Evolutionary conservation across 345 rosid species (phyloP), one percentile per base, ranked within the genome.

Genomic region (Hevea brasiliensis): DNA sequence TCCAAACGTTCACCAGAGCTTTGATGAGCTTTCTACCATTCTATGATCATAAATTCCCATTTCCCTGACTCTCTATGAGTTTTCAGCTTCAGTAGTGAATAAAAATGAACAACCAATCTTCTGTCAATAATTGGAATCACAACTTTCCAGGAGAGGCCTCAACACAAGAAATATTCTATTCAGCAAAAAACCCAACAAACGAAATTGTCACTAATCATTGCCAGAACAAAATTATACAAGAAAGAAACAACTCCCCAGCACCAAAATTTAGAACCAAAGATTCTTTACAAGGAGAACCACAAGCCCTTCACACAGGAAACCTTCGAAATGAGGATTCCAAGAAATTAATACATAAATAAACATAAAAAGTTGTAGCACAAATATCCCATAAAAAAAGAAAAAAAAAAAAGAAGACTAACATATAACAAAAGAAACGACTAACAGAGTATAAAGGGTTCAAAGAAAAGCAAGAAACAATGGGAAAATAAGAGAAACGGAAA

Each of bases 111-210:
- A 37, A 18, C 61, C 61, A 20, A 53, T 27, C 35, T 21, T 35
- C 7, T 23, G n/a, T 65, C 60, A 61, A 51, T 61, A 7, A 26
- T 20, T 35, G 68, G 60, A 42, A 47, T 32, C 53, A 35, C 55
- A 73, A 20, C 56, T 73, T 73, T 27, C 58, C 53, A 44, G 56
- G 70, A 64, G 7, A 63, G 26, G 24, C 42, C 24, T 44, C 15
- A 59, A 26, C 63, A 44, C 48, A 60, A 7, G n/a, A 48, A 72
- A 48, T 2, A 61, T 27, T 47, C 42, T 27, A 24, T 24, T 26
- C 42, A 20, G 51, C 15, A 13, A 3, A 47, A 37, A 47, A 50
- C 54, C 54, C 54, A 50, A 17, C 18, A 47, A 5, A 4, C 3
- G 1, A 45, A 60, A 20, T 50, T 17, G 14, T 50, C n/a, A 50